A percentile compares a stretch with the other conserved stretches of the same genome.
These are phyloP conservation scores for Erythrophleum fordii DNA, from an alignment of 306 rosid species.

Conservation along the genomic window DNA sequence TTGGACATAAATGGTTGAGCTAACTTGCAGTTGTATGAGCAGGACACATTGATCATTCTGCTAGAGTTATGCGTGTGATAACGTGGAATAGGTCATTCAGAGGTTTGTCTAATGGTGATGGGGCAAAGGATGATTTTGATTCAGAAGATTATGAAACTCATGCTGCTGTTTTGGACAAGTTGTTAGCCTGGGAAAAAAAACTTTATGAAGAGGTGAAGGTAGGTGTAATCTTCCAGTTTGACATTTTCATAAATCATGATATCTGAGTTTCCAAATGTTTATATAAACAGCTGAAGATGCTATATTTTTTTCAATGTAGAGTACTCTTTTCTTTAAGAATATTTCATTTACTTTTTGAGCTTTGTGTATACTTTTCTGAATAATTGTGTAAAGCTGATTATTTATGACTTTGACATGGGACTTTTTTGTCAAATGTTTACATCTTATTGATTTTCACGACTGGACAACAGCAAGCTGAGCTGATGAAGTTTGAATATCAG, in stretches of 20 bases:
- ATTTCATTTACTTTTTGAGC: not conserved
- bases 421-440: not conserved
- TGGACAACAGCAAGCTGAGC: constrained; percentile 49
- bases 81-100: constrained; percentile 65
- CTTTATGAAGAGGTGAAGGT: constrained; percentile 77
- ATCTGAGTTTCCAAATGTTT: not conserved
- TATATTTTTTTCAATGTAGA: not conserved
- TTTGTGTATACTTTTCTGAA: not conserved
- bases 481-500: constrained; percentile 67
- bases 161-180: constrained; percentile 67
- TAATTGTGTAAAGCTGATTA: not conserved
- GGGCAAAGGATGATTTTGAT: constrained; percentile 56
- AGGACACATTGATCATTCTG: constrained; percentile 73
- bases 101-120: constrained; percentile 61
- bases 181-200: constrained; percentile 75
- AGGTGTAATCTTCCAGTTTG: not conserved
- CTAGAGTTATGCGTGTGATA: constrained; percentile 69
- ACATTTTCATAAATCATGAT: not conserved
- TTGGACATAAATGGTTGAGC: not conserved
- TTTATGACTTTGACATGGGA: not conserved
- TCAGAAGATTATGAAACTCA: constrained; percentile 64
- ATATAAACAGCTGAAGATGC: not conserved
- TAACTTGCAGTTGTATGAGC: constrained; percentile 26
- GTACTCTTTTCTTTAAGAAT: not conserved
- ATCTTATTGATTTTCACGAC: not conserved